Base-by-base conservation (phyloP, 306 rosid genomes). In the Quercus glauca region DNA sequence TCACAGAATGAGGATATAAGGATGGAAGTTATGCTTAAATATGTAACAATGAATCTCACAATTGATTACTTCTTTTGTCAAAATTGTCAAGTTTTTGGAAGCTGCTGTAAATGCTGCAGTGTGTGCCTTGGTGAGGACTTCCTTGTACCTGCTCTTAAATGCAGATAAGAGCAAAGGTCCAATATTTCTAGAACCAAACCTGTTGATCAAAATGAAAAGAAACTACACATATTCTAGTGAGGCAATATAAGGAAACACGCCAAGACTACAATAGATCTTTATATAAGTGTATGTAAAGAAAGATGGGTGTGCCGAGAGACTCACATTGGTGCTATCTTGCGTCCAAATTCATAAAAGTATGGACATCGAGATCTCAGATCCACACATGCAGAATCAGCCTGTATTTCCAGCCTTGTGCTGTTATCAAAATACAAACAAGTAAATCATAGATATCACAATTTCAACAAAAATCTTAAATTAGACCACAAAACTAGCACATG, bases 101-200 rank as follows among this genome's bases (percentile, higher is more conserved):
- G 93, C 91, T 18, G 88, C 87, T 5, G 89, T 82, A 83, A 88
- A 85, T 69, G 91, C 89, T 81, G 88, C 89, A 63, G 86, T 69
- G 86, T 95, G 98, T 35, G 99, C 97, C 91, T 93, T 95, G 41
- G 99, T 94, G 83, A 95, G 88, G 79, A 95, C 86, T 85, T 88
- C 94, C 86, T 91, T 92, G 78, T 92, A 95, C 85, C 99, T 91
- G 77, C 81, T 91, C 83, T 90, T 90, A 77, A 95, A 95, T 65
- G 99, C 97, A 76, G 98, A 92, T 81, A 92, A 76, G 73, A 95
- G 90, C 82, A 93, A 87, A 74, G 94, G 81, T 35, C 98, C 98
- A 7, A 95, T 89, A 73, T 90, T 89, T 75, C 96, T 87, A 65
- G 89, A 96, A 13, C 86, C 91, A 80, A 95, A 90, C 86, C 99